phyloP scores from a whole-genome alignment of 306 rosid genomes.

The Arachis hypogaea region DNA sequence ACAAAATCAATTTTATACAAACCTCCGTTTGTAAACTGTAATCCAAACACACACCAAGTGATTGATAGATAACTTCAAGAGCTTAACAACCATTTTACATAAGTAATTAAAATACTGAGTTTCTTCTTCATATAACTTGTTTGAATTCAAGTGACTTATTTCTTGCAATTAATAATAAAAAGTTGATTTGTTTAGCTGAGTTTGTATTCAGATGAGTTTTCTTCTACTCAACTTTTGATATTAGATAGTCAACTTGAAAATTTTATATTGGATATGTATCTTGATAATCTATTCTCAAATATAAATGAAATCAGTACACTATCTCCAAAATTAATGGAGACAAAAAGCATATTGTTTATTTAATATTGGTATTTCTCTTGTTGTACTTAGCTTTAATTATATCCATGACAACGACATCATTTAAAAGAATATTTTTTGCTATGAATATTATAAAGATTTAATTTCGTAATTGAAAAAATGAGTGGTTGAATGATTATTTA shows the following conservation, averaged over 20 bases:
- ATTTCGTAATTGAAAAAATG: background rate
- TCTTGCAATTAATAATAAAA: background rate
- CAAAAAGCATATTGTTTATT: background rate
- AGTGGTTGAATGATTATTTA: too few relatives aligned
- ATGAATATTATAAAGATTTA: background rate
- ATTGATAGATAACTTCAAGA: constrained; percentile 26
- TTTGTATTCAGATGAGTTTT: constrained; percentile 31
- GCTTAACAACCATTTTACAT: constrained; percentile 6
- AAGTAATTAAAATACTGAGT: background rate
- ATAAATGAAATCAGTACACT: background rate
- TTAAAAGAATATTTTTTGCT: too few relatives aligned
- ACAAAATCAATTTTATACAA: too few relatives aligned
- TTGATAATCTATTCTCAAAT: too few relatives aligned
- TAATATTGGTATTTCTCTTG: too few relatives aligned
- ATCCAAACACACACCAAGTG: background rate
- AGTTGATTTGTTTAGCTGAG: background rate
- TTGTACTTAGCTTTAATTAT: background rate
- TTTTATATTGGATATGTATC: too few relatives aligned
- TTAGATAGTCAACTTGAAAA: constrained; percentile 25
- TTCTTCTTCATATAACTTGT: constrained; percentile 23
- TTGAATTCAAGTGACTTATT: background rate
- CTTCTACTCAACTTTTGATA: background rate
- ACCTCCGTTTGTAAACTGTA: too few relatives aligned
- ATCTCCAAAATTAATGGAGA: background rate
- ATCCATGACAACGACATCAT: too few relatives aligned